Evolutionary conservation across 306 rosid species (phyloP).

Genomic region (Boehmeria nivea): DNA sequence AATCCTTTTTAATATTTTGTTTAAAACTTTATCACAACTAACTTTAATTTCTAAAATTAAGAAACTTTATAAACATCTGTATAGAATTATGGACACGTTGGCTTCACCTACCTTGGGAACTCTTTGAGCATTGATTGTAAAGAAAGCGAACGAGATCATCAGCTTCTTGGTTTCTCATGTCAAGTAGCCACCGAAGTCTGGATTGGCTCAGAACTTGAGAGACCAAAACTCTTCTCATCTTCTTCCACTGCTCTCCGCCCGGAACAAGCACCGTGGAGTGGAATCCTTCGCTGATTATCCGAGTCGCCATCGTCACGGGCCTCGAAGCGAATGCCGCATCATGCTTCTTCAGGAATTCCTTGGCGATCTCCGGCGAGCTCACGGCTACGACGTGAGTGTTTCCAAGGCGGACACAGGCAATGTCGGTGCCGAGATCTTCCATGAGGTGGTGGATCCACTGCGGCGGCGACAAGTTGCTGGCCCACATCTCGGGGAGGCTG

Average conservation of each 20-base stretch:
- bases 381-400: not conserved
- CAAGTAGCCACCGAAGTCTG: not conserved
- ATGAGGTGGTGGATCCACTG: not conserved
- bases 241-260: conserved; percentile 1
- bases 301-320: not conserved
- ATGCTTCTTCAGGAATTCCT: not conserved
- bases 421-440: not conserved
- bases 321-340: not conserved
- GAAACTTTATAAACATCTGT: too few relatives aligned
- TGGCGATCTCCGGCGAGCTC: not conserved
- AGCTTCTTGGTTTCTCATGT: not conserved
- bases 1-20: too few relatives aligned
- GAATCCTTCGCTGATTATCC: not conserved
- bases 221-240: not conserved
- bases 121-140: not conserved
- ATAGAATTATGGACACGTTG: too few relatives aligned
- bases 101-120: not conserved
- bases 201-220: not conserved
- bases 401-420: not conserved
- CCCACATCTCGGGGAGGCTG: not conserved
- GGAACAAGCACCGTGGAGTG: not conserved
- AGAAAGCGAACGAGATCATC: not conserved
- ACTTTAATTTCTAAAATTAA: too few relatives aligned
- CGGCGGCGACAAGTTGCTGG: not conserved
- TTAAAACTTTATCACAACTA: too few relatives aligned